phyloP scores from a whole-genome alignment of 2,329 filamentous ascomycete genomes.

The Botrytis sinoallii region DNA sequence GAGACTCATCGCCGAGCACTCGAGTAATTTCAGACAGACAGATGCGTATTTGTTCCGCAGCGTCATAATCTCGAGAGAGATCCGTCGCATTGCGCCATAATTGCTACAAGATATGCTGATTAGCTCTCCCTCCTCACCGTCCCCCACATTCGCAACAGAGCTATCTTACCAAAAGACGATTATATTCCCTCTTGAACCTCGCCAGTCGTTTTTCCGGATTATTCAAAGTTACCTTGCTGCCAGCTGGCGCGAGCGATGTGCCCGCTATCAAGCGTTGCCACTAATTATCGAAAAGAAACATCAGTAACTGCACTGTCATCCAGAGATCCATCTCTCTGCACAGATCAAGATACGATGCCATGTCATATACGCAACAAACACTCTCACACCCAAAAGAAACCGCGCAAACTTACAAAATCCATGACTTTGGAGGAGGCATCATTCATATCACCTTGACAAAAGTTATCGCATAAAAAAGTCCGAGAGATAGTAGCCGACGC shows the following conservation, averaged over 20 bases:
- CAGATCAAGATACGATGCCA: background rate
- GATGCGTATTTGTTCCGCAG: constrained; percentile 60
- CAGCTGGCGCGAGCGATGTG: constrained; percentile 53
- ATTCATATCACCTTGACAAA: constrained; percentile 18
- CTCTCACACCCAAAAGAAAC: background rate
- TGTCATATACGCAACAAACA: background rate
- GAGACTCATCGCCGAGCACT: constrained; percentile 84
- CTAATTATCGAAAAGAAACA: constrained; percentile 39
- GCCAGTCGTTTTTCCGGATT: constrained; percentile 62
- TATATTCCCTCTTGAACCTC: constrained; percentile 66
- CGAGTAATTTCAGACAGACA: constrained; percentile 61
- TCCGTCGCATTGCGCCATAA: constrained; percentile 62
- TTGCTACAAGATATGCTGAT: constrained; percentile 40
- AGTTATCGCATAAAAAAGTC: constrained; percentile 22
- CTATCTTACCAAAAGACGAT: constrained; percentile 54
- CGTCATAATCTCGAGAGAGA: constrained; percentile 57
- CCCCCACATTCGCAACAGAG: background rate
- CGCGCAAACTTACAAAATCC: constrained; percentile 26
- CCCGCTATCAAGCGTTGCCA: constrained; percentile 67
- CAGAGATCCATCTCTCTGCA: background rate
- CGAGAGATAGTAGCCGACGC: constrained; percentile 6
- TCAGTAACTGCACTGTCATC: constrained; percentile 2
- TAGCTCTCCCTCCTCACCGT: background rate
- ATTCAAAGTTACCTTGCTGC: constrained; percentile 58
- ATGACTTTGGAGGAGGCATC: constrained; percentile 29